Evolutionary conservation across 139 green algal species (phyloP), one percentile per base, ranked within the genome.

Genomic region (Picochlorum sp.): DNA sequence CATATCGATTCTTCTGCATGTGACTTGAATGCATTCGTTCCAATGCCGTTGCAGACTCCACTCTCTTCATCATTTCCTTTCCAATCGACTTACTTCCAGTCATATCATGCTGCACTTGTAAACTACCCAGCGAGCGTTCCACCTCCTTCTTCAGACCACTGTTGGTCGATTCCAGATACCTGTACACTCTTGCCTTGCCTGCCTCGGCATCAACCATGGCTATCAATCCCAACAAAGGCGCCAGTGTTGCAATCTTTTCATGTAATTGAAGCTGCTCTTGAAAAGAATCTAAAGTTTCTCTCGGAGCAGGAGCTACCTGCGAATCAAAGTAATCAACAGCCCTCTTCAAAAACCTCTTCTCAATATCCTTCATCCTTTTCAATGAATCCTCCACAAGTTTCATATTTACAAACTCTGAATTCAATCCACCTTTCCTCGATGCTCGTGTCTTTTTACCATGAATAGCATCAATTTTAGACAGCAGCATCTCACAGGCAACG

Each of bases 401-500:
- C 47, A 54, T 54, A 54, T 20, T 21, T 1, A 54, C 18, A 18
- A 54, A 54, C n/a, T 54, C 47, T 54, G 47, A 2, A 54, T 20
- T 21, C 16, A 54, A 54, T 26, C n/a, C 47, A 54, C 5, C 2
- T 9, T 54, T 13, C 18, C 47, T 54, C 4, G 47, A 41, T 11
- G 8, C 8, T 4, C 34, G 47, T 54, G 7, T 23, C 47, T 54
- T 20, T 24, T 16, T 47, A 20, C 16, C 56, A 6, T 47, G 26
- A 23, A 49, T n/a, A 41, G 20, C 8, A 18, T 16, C 44, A 7
- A 49, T n/a, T 20, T 11, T 49, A 8, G 58, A 18, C 0, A 21
- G 9, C 51, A 84, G 68, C 21, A 52, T 50, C 6, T 54, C 38
- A 73, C 78, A 64, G 23, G 58, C 74, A 18, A 37, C 49, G 10